Percentiles rank a stretch among this genome's conserved stretches.
Conservation (phyloP, 495 filamentous ascomycete genomes). For the Penicillium steckii region DNA sequence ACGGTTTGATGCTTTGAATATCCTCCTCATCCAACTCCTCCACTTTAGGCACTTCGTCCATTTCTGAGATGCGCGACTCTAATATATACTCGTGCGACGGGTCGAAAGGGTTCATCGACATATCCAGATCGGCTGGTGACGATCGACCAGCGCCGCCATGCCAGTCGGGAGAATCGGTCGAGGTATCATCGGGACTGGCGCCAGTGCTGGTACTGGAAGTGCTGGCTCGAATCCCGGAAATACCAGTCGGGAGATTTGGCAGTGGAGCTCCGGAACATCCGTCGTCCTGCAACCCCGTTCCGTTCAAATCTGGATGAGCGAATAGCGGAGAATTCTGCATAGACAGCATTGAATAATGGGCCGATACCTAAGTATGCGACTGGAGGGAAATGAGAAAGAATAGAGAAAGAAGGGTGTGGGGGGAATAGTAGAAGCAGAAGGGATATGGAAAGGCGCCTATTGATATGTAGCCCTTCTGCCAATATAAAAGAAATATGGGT, state of each 20-base stretch:
- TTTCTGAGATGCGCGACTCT: constrained; percentile 18
- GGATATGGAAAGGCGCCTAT: too few relatives aligned
- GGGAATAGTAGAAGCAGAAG: too few relatives aligned
- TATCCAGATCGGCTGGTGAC: constrained; percentile 24
- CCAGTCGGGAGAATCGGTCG: constrained; percentile 39
- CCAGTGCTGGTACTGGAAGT: constrained; percentile 35
- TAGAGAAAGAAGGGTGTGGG: constrained; percentile 4
- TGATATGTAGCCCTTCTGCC: too few relatives aligned
- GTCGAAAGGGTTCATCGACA: constrained; percentile 16
- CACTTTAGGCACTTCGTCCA: constrained; percentile 37
- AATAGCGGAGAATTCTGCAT: constrained; percentile 38
- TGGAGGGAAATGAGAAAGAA: constrained; percentile 6
- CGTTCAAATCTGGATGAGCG: constrained; percentile 15
- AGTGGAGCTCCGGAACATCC: constrained; percentile 17
- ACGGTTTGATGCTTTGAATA: constrained; percentile 36
- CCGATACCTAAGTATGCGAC: background rate
- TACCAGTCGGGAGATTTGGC: constrained; percentile 15
- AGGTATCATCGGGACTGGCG: constrained; percentile 37
- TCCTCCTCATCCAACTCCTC: constrained; percentile 46
- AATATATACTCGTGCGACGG: constrained; percentile 19
- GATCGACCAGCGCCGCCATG: constrained; percentile 28
- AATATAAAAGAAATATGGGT: too few relatives aligned
- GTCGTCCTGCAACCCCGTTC: constrained; percentile 15
- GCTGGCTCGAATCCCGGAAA: constrained; percentile 34
- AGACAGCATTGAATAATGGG: constrained; percentile 41